Evolutionary conservation across 1,139 yeast species (phyloP).

Genomic region (Arxiozyma telluris): DNA sequence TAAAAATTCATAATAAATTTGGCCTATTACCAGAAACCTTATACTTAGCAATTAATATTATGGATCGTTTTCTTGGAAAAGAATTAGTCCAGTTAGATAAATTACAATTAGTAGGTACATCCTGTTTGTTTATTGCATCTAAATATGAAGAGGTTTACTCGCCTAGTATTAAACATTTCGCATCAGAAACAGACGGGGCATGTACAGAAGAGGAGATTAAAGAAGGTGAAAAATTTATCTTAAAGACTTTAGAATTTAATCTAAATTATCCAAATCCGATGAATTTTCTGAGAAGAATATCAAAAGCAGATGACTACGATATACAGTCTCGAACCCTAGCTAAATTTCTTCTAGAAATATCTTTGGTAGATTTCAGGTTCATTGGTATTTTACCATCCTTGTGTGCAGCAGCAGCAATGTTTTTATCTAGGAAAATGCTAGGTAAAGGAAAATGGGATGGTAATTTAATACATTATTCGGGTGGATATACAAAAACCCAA

Average conservation of each 20-base stretch:
- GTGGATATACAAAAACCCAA: conserved; percentile 75
- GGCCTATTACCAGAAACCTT: conserved; percentile 85
- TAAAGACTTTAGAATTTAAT: conserved; percentile 69
- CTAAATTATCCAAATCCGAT: conserved; percentile 88
- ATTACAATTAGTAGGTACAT: conserved; percentile 83
- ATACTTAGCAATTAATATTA: conserved; percentile 76
- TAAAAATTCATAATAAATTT: conserved; percentile 83
- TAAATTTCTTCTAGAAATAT: conserved; percentile 73
- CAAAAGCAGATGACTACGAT: conserved; percentile 93
- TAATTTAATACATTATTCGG: conserved; percentile 79
- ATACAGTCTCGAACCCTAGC: conserved; percentile 88
- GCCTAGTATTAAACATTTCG: conserved; percentile 81
- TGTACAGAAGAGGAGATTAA: conserved; percentile 71
- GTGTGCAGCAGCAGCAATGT: conserved; percentile 90
- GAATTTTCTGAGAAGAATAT: conserved; percentile 85
- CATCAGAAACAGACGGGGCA: conserved; percentile 80
- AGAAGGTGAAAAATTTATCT: conserved; percentile 76
- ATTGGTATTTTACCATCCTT: conserved; percentile 73
- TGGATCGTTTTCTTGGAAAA: conserved; percentile 82
- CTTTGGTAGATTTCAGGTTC: conserved; percentile 72
- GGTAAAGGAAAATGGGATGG: conserved; percentile 72
- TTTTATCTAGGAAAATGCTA: conserved; percentile 69
- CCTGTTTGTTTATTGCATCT: conserved; percentile 85
- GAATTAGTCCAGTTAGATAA: conserved; percentile 76
- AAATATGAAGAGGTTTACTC: conserved; percentile 92